Conservation (phyloP, 2,329 filamentous ascomycete species). For the Magnaporthales sp. region DNA sequence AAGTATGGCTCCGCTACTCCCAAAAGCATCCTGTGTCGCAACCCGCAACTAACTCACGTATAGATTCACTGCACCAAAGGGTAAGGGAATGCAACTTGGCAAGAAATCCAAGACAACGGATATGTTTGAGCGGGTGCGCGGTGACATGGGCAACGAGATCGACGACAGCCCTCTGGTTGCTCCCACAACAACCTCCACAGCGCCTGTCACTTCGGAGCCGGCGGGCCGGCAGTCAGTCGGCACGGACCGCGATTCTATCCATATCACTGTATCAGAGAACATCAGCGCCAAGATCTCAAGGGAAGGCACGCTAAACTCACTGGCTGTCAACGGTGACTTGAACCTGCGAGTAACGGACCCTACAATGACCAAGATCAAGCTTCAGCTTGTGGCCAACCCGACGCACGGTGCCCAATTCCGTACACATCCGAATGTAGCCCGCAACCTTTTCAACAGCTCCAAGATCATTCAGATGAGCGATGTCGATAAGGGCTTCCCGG, state of each 20-base stretch:
- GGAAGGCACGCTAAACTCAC: constrained; percentile 77
- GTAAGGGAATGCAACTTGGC: constrained; percentile 97
- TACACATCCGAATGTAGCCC: constrained; percentile 95
- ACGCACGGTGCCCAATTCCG: constrained; percentile 85
- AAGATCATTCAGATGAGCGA: constrained; percentile 89
- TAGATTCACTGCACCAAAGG: constrained; percentile 61
- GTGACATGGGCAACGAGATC: constrained; percentile 79
- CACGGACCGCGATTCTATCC: constrained; percentile 73
- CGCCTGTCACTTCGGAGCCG: constrained; percentile 41
- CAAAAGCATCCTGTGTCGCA: neutral
- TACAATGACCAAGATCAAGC: constrained; percentile 83
- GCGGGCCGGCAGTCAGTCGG: constrained; percentile 53
- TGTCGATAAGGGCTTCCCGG: constrained; percentile 77
- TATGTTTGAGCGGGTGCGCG: constrained; percentile 92
- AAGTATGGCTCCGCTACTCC: constrained; percentile 48
- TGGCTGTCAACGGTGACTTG: constrained; percentile 86
- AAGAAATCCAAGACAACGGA: constrained; percentile 98
- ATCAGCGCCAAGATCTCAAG: constrained; percentile 83
- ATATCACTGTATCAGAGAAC: constrained; percentile 80
- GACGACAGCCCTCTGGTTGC: constrained; percentile 69
- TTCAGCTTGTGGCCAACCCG: constrained; percentile 66
- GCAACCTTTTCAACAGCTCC: constrained; percentile 70
- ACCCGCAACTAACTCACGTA: constrained; percentile 5
- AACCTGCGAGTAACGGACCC: constrained; percentile 85
- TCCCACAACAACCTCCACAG: constrained; percentile 38